These are phyloP conservation scores for Phyllosticta citribraziliensis DNA, from an alignment of 2,329 filamentous ascomycete species.

Conservation along the genomic window DNA sequence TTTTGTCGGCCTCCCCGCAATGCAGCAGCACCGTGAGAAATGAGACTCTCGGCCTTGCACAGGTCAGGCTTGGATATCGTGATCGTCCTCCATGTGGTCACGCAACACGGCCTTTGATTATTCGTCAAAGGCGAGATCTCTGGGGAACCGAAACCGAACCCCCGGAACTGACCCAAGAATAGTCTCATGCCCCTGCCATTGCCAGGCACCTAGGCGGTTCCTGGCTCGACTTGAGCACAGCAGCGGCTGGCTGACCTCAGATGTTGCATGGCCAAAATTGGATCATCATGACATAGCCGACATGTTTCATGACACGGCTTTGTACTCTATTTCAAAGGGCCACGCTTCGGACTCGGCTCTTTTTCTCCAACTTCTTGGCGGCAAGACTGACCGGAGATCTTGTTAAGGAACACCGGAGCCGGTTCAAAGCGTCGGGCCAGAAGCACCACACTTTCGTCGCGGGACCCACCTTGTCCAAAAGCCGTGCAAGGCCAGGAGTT, in stretches of 20 bases:
- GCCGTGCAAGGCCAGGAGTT: slow-evolving; percentile 4
- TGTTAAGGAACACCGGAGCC: not conserved
- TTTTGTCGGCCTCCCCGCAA: not conserved
- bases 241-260: not conserved
- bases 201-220: not conserved
- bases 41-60: not conserved
- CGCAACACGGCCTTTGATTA: not conserved
- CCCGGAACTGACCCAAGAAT: not conserved
- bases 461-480: not conserved
- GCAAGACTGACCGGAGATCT: not conserved
- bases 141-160: not conserved
- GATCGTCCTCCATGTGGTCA: not conserved
- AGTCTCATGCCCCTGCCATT: not conserved
- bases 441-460: not conserved
- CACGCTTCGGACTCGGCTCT: not conserved
- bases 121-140: not conserved
- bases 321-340: not conserved
- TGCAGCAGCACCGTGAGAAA: not conserved
- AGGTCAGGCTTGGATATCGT: not conserved
- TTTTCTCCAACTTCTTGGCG: not conserved
- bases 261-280: not conserved
- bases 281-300: not conserved
- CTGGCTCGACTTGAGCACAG: not conserved
- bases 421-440: not conserved
- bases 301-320: not conserved